Conservation (phyloP, 805 yeast genomes). For the Yamadazyma tumulicola region DNA sequence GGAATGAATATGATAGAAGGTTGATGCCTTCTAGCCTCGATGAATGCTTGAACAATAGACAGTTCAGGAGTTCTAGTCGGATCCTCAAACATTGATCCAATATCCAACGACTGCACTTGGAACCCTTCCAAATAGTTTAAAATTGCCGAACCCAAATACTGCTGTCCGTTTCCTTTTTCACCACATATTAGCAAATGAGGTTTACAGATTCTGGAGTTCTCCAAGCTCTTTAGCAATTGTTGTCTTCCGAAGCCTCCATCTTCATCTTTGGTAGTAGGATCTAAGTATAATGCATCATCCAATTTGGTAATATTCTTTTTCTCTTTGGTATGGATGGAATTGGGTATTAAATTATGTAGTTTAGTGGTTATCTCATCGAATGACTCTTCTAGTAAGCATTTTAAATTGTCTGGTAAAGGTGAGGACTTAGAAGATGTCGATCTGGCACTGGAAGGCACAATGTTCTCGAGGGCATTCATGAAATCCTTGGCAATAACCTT, state of each 20-base stretch:
- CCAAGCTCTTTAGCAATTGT: slow-evolving; percentile 50
- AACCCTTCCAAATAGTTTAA: slow-evolving; percentile 83
- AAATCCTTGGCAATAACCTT: slow-evolving; percentile 80
- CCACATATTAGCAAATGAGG: slow-evolving; percentile 82
- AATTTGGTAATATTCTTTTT: slow-evolving; percentile 49
- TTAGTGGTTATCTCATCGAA: slow-evolving; percentile 44
- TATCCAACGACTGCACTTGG: slow-evolving; percentile 81
- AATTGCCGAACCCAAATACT: slow-evolving; percentile 77
- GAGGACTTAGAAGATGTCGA: slow-evolving; percentile 70
- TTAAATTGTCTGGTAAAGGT: slow-evolving; percentile 73
- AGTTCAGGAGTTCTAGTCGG: slow-evolving; percentile 80
- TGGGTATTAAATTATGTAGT: slow-evolving; percentile 62
- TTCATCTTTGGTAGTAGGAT: slow-evolving; percentile 49
- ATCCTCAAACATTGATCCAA: slow-evolving; percentile 74
- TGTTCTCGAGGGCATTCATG: slow-evolving; percentile 77
- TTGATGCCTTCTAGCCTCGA: slow-evolving; percentile 84
- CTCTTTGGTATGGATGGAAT: slow-evolving; percentile 27
- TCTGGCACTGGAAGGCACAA: slow-evolving; percentile 89
- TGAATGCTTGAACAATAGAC: slow-evolving; percentile 73
- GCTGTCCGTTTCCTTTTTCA: slow-evolving; percentile 78
- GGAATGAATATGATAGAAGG: slow-evolving; percentile 87
- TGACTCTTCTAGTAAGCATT: slow-evolving; percentile 57
- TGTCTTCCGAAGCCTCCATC: slow-evolving; percentile 71
- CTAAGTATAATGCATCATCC: slow-evolving; percentile 67
- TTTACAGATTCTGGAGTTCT: slow-evolving; percentile 64